phyloP scores from a whole-genome alignment of 257 asterid genomes.

The Striga asiatica region DNA sequence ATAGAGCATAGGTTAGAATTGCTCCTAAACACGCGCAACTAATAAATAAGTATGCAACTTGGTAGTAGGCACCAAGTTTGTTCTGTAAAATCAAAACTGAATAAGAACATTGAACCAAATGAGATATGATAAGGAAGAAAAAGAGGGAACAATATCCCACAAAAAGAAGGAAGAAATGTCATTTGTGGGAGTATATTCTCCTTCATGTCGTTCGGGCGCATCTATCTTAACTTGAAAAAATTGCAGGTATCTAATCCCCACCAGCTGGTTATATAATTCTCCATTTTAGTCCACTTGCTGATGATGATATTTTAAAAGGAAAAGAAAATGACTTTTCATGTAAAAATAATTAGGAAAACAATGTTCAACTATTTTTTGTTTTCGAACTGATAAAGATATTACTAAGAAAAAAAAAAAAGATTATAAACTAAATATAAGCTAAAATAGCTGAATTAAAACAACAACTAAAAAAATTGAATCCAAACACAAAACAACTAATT shows the following conservation, averaged over 20 bases:
- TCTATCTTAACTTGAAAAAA: slow-evolving; percentile 34
- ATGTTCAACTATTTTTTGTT: no score
- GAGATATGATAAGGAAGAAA: neutral
- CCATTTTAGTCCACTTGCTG: slow-evolving; percentile 35
- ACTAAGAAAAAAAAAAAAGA: no score
- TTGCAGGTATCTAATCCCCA: slow-evolving; percentile 56
- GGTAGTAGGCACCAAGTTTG: neutral
- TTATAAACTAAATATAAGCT: no score
- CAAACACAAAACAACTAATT: no score
- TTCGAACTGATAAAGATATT: no score
- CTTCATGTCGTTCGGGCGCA: slow-evolving; percentile 11
- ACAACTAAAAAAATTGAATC: no score
- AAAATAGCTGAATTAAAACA: no score
- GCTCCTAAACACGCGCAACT: no score
- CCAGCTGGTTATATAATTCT: slow-evolving; percentile 32
- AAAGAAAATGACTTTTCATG: slow-evolving; percentile 29
- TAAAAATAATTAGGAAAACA: no score
- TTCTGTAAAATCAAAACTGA: neutral
- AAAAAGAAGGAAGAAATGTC: neutral
- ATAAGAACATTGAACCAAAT: neutral
- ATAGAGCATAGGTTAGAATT: no score
- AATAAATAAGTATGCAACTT: no score
- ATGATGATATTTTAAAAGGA: slow-evolving; percentile 23
- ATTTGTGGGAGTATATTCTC: slow-evolving; percentile 18
- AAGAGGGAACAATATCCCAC: slow-evolving; percentile 2